A percentile compares a stretch with the other conserved stretches of the same genome.
Evolutionary conservation across 441 rosid species (phyloP).

Genomic region (Gossypium schwendimanii): DNA sequence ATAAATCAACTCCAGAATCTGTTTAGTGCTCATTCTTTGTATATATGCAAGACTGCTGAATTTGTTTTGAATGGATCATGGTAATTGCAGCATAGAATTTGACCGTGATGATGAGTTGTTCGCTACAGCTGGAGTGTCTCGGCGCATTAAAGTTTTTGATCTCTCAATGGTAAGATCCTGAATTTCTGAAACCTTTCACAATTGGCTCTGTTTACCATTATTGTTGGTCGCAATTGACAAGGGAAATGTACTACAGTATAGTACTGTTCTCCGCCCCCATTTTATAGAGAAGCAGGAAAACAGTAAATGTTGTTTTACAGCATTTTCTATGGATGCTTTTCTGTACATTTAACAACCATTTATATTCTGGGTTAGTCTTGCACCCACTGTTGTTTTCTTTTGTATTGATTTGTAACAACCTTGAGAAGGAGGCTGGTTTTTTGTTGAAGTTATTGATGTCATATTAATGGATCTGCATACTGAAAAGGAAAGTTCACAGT

Average conservation of each 20-base stretch:
- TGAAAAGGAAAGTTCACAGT: not conserved
- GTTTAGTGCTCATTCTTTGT: not conserved
- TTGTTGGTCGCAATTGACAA: constrained; percentile 2
- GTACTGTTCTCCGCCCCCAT: not conserved
- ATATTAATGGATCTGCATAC: not conserved
- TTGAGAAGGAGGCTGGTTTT: constrained; percentile 1
- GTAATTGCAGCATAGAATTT: constrained; percentile 84
- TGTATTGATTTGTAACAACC: not conserved
- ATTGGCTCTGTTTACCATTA: not conserved
- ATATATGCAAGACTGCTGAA: constrained; percentile 6
- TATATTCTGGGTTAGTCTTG: not conserved
- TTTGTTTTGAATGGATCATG: constrained; percentile 10
- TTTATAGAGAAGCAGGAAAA: not conserved
- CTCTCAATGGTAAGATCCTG: constrained; percentile 67
- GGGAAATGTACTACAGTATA: not conserved
- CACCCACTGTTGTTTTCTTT: not conserved
- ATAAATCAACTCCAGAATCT: not conserved
- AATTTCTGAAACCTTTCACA: not conserved
- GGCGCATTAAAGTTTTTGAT: constrained; percentile 90
- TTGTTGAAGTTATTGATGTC: constrained; percentile 4
- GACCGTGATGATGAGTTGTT: constrained; percentile 91
- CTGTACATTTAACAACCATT: not conserved
- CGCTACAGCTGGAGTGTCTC: constrained; percentile 98
- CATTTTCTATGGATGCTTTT: not conserved
- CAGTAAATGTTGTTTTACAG: not conserved